These are phyloP conservation scores for Botryotinia calthae DNA, from an alignment of 2,329 filamentous ascomycete species.

Conservation along the genomic window DNA sequence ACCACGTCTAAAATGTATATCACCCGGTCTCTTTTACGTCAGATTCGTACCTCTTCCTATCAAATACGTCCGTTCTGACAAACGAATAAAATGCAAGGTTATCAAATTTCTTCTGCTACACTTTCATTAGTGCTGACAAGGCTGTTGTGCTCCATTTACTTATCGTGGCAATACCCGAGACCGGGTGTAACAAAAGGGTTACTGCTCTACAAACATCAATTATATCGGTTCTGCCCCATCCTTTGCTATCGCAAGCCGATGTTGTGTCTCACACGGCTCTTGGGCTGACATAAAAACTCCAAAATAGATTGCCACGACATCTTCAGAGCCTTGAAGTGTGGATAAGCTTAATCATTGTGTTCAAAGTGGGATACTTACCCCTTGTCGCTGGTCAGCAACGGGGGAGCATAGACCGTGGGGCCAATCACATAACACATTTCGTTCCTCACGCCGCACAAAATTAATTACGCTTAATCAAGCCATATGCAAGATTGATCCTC, in stretches of 20 bases:
- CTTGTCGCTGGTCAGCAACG: not conserved
- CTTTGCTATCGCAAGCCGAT: not conserved
- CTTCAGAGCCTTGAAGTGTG: slow-evolving; percentile 4
- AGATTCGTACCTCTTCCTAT: not conserved
- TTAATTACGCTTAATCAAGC: slow-evolving; percentile 11
- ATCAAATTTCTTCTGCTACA: not conserved
- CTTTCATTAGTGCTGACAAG: not conserved
- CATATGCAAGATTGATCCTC: not conserved
- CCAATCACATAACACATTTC: not conserved
- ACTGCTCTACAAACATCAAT: not conserved
- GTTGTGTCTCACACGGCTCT: not conserved
- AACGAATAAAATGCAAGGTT: not conserved
- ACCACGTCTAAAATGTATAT: not conserved
- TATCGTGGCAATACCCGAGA: not conserved
- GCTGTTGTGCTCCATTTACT: not conserved
- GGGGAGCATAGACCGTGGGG: not conserved
- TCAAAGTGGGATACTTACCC: not conserved
- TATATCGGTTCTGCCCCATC: not conserved
- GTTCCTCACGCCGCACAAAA: not conserved
- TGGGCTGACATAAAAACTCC: not conserved
- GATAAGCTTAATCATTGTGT: not conserved
- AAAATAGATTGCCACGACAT: not conserved
- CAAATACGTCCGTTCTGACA: not conserved
- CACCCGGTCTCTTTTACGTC: not conserved
- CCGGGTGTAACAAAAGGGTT: not conserved